These are phyloP conservation scores for Coelastrella sp. DNA, from an alignment of 139 green algal genomes.

Conservation along the genomic window DNA sequence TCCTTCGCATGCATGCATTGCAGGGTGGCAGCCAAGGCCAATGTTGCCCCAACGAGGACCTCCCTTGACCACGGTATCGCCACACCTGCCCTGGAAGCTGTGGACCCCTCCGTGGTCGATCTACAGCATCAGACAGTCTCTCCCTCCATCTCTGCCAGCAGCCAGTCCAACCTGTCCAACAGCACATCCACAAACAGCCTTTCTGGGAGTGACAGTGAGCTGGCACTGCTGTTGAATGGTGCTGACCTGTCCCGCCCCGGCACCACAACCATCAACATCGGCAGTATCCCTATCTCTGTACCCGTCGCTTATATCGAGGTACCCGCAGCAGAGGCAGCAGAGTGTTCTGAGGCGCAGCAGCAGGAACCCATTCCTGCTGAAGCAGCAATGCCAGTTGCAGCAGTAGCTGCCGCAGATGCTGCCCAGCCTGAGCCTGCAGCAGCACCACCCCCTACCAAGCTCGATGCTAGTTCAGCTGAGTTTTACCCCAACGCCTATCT, in stretches of 20 bases:
- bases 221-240: conserved; percentile 16
- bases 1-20: background rate
- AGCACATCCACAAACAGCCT: conserved; percentile 2
- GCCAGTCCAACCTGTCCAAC: background rate
- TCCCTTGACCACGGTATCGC: background rate
- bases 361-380: background rate
- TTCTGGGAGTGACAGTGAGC: conserved; percentile 18
- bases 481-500: conserved; percentile 46
- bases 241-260: conserved; percentile 25
- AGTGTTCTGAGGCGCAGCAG: background rate
- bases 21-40: background rate
- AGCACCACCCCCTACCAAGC: background rate
- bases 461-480: conserved; percentile 32
- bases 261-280: conserved; percentile 38
- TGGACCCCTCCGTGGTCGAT: background rate
- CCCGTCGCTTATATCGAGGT: conserved; percentile 11
- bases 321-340: conserved; percentile 15
- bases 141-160: conserved; percentile 8
- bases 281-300: conserved; percentile 32
- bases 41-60: background rate
- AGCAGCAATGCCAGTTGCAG: background rate
- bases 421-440: background rate
- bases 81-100: background rate
- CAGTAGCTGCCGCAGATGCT: background rate
- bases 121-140: background rate